phyloP scores from a whole-genome alignment of 2,329 filamentous ascomycete species.

The Septoria linicola region DNA sequence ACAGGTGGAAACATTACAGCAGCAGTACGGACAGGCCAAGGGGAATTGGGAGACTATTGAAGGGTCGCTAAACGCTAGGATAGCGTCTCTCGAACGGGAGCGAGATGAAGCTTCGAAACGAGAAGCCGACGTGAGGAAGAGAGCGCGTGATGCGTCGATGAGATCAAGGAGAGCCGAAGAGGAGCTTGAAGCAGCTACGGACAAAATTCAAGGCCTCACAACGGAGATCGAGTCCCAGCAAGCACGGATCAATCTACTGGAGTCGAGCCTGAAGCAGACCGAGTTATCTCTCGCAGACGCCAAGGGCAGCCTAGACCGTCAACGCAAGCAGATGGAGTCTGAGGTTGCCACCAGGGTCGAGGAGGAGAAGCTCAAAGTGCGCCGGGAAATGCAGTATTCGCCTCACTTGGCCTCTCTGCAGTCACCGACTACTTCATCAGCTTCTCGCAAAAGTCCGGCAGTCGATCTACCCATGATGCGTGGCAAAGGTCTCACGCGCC shows the following conservation, averaged over 20 bases:
- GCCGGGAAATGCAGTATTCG: constrained; percentile 41
- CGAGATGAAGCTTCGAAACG: constrained; percentile 79
- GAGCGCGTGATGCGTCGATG: constrained; percentile 77
- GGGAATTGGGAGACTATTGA: constrained; percentile 99
- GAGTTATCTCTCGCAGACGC: constrained; percentile 63
- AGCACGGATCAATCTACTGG: constrained; percentile 60
- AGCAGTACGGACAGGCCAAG: constrained; percentile 88
- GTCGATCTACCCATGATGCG: constrained; percentile 23
- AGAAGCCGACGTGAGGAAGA: constrained; percentile 84
- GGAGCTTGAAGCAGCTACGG: constrained; percentile 71
- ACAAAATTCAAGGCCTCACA: constrained; percentile 62
- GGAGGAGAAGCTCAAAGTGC: constrained; percentile 63
- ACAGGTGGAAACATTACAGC: constrained; percentile 93
- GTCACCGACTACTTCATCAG: constrained; percentile 37
- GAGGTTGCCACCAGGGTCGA: constrained; percentile 60
- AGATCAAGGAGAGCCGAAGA: constrained; percentile 72
- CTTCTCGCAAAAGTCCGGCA: constrained; percentile 42
- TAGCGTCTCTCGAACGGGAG: constrained; percentile 81
- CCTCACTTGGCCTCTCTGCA: constrained; percentile 39
- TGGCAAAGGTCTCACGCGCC: constrained; percentile 30
- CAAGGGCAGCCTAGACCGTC: constrained; percentile 56
- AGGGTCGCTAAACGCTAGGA: constrained; percentile 73
- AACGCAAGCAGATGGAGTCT: constrained; percentile 59
- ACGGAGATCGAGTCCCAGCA: constrained; percentile 63
- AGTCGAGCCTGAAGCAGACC: constrained; percentile 62